Evolutionary conservation across 2,329 filamentous ascomycete species (phyloP).

Genomic region (Alternaria consortialis): DNA sequence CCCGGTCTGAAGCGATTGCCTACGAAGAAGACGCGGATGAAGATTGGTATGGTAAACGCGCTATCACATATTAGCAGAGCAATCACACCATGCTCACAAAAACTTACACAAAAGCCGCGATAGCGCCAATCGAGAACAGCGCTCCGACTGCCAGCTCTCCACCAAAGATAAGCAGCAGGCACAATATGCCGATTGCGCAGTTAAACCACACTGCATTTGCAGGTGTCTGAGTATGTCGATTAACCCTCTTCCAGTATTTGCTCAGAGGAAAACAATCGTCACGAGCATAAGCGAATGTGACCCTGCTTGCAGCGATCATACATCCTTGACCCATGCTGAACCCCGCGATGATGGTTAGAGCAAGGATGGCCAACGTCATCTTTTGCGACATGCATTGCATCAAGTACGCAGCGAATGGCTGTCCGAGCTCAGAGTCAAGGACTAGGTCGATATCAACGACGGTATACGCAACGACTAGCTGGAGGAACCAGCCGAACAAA

Average conservation of each 20-base stretch:
- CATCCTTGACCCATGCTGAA: constrained; percentile 78
- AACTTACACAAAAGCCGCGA: constrained; percentile 68
- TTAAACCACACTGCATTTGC: constrained; percentile 78
- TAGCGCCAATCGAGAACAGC: constrained; percentile 74
- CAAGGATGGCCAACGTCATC: constrained; percentile 68
- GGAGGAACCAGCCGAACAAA: constrained; percentile 75
- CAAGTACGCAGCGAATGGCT: constrained; percentile 75
- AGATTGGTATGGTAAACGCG: constrained; percentile 66
- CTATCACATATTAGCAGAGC: constrained; percentile 7
- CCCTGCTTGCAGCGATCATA: constrained; percentile 72
- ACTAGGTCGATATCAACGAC: constrained; percentile 69
- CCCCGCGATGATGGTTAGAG: constrained; percentile 72
- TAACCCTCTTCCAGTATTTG: constrained; percentile 67
- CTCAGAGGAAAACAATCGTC: constrained; percentile 74
- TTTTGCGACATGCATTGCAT: constrained; percentile 70
- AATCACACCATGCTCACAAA: not conserved
- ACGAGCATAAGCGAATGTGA: constrained; percentile 77
- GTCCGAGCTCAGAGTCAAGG: constrained; percentile 69
- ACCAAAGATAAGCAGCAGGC: constrained; percentile 71
- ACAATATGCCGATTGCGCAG: constrained; percentile 65
- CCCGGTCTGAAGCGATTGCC: constrained; percentile 70
- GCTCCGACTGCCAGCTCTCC: constrained; percentile 71
- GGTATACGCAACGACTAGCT: constrained; percentile 76
- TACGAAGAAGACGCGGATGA: constrained; percentile 67
- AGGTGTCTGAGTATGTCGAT: constrained; percentile 68